These are phyloP conservation scores for Komagataella phaffii DNA, from an alignment of 805 yeast species.

Conservation along the genomic window DNA sequence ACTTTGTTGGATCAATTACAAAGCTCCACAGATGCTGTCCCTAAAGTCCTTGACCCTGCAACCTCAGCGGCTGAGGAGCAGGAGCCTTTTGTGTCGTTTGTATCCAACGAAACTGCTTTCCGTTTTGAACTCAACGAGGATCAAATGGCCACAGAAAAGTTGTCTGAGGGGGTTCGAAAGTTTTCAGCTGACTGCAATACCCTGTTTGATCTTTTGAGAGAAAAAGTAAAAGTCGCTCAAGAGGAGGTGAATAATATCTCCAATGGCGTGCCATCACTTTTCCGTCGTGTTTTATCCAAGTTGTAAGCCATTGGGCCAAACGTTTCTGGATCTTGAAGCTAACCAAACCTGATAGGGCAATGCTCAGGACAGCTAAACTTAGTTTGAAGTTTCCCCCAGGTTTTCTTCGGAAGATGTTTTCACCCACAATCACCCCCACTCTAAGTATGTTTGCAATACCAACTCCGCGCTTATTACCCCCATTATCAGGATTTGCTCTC, in stretches of 20 bases:
- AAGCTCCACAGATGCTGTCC: slow-evolving; percentile 68
- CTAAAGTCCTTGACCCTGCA: slow-evolving; percentile 64
- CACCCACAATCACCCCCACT: neutral
- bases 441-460: neutral
- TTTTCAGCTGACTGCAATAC: slow-evolving; percentile 90
- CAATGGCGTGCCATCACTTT: neutral
- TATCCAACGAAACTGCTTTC: slow-evolving; percentile 81
- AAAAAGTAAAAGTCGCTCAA: slow-evolving; percentile 22
- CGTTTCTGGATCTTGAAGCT: neutral
- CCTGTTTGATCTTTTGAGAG: slow-evolving; percentile 52
- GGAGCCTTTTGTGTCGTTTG: slow-evolving; percentile 59
- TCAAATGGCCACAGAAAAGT: slow-evolving; percentile 96
- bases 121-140: slow-evolving; percentile 89
- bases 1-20: slow-evolving; percentile 76
- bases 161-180: slow-evolving; percentile 94
- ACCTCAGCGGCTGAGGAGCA: slow-evolving; percentile 37
- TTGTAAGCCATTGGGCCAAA: neutral
- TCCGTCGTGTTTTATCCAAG: neutral
- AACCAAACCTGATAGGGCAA: neutral
- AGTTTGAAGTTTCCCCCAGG: neutral
- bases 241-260: neutral
- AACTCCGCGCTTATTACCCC: neutral
- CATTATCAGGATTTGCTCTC: neutral
- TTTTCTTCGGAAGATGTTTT: neutral
- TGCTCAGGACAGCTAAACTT: neutral